Evolutionary conservation across 2,329 filamentous ascomycete genomes (phyloP).

Genomic region (Orbilia javanica): DNA sequence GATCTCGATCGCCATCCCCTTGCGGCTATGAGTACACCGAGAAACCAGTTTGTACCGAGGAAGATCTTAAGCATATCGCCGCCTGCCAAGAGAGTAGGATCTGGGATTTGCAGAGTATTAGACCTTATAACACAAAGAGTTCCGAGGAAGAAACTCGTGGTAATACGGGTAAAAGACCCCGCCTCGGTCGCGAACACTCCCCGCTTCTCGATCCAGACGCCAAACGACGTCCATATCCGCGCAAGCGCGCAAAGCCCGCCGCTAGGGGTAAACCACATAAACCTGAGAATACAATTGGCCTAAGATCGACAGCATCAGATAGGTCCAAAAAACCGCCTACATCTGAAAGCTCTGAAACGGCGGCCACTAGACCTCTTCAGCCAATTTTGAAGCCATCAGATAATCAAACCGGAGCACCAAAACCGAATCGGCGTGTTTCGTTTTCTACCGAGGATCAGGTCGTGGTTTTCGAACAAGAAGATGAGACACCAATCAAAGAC

Average conservation of each 20-base stretch:
- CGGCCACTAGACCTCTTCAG: neutral
- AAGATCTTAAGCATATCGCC: neutral
- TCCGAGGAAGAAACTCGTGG: neutral
- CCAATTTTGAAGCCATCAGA: conserved; percentile 14
- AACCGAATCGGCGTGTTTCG: conserved; percentile 12
- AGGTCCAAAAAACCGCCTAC: neutral
- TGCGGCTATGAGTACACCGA: no score
- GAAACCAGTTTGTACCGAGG: neutral
- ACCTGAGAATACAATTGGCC: neutral
- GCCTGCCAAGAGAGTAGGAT: neutral
- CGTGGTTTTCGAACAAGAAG: conserved; percentile 8
- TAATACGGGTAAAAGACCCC: neutral
- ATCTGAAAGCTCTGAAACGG: neutral
- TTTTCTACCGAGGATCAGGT: conserved; percentile 38
- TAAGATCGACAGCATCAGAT: neutral
- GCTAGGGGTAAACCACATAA: neutral
- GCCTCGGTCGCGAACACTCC: neutral
- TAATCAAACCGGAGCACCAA: neutral
- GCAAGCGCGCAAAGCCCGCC: neutral
- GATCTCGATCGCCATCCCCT: neutral
- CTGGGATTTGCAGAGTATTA: neutral
- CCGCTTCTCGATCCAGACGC: neutral
- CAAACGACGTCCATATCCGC: neutral
- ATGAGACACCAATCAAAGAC: conserved; percentile 26
- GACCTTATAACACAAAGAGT: neutral